phyloP scores from a whole-genome alignment of 768 basidiomycete species.

The Holtermannia corniformis region DNA sequence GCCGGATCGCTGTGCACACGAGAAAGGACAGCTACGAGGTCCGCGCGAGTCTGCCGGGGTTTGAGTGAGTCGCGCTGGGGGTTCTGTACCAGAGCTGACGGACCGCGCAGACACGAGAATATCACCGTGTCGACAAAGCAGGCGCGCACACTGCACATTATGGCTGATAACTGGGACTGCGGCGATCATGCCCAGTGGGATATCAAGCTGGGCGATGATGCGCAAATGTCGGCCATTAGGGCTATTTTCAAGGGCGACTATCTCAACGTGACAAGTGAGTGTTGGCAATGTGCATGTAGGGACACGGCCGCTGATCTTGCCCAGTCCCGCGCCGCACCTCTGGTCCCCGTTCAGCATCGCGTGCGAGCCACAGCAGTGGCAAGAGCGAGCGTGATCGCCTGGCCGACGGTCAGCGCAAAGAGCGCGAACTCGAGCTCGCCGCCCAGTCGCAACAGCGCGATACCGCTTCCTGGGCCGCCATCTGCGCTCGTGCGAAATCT shows the following conservation, averaged over 20 bases:
- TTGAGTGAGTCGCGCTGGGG: slow-evolving; percentile 19
- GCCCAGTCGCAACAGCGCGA: neutral
- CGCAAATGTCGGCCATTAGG: slow-evolving; percentile 18
- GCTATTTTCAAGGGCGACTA: slow-evolving; percentile 26
- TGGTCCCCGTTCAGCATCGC: neutral
- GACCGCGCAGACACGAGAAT: slow-evolving; percentile 17
- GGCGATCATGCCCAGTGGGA: slow-evolving; percentile 34
- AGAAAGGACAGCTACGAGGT: slow-evolving; percentile 17
- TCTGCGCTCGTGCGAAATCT: neutral
- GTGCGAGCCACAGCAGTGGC: neutral
- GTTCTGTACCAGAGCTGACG: neutral
- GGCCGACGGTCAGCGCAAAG: neutral
- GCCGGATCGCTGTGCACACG: slow-evolving; percentile 27
- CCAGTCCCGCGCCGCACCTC: neutral
- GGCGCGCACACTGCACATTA: slow-evolving; percentile 22
- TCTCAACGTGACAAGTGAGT: slow-evolving; percentile 21
- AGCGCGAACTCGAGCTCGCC: neutral
- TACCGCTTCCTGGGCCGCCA: neutral
- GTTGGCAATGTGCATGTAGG: neutral
- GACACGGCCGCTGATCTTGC: neutral
- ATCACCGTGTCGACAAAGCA: slow-evolving; percentile 24
- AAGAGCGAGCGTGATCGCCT: neutral
- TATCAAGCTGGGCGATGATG: slow-evolving; percentile 31
- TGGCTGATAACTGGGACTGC: slow-evolving; percentile 34
- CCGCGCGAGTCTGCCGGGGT: slow-evolving; percentile 30